Evolutionary conservation across 129 eudicot species (phyloP).

Genomic region (Flaveria brownii): DNA sequence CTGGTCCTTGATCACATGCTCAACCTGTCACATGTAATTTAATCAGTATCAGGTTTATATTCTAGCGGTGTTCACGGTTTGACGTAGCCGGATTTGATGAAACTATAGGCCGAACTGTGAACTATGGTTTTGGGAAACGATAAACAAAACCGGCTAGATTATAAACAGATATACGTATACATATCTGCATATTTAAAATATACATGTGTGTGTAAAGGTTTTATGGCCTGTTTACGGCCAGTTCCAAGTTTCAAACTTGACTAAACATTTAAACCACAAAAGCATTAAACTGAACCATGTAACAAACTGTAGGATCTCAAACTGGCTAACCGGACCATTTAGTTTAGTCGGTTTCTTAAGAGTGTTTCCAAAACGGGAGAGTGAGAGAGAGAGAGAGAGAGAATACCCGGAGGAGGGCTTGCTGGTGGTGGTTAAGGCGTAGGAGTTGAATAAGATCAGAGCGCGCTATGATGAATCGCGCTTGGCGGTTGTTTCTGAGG

Average conservation of each 20-base stretch:
- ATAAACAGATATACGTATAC: no score
- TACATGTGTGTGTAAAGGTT: background rate
- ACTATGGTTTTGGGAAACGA: background rate
- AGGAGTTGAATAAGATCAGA: constrained; percentile 72
- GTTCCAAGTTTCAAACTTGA: background rate
- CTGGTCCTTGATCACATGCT: constrained; percentile 89
- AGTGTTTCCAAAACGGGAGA: background rate
- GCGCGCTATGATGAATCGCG: constrained; percentile 49
- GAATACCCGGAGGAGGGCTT: constrained; percentile 79
- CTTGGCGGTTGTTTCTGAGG: constrained; percentile 66
- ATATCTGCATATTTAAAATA: no score
- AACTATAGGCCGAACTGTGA: background rate
- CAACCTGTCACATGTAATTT: constrained; percentile 44
- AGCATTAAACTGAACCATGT: background rate
- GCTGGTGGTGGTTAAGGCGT: constrained; percentile 53
- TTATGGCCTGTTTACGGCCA: background rate
- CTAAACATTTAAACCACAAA: background rate
- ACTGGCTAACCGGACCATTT: no score
- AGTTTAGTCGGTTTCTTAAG: no score
- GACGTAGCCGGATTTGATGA: background rate
- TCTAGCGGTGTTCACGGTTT: background rate
- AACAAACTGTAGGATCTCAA: background rate
- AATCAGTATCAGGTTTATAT: background rate
- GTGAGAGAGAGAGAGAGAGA: background rate
- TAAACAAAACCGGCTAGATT: background rate